A percentile compares a stretch with the other conserved stretches of the same genome.
Conservation (phyloP, 2,329 filamentous ascomycete genomes). For the Ophiostoma piceae region DNA sequence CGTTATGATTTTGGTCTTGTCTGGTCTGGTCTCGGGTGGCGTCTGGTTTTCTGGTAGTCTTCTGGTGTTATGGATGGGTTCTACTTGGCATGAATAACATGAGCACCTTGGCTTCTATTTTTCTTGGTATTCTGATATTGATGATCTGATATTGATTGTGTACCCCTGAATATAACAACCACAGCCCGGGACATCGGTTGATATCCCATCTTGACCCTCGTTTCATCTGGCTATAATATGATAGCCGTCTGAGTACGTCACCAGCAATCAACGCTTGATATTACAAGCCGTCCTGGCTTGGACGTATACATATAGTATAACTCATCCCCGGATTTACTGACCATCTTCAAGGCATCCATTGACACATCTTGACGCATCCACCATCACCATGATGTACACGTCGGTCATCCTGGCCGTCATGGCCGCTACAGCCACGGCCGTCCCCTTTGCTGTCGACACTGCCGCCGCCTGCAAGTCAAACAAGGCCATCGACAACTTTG, state of each 20-base stretch:
- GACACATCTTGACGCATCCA: not conserved
- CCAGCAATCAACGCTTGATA: not conserved
- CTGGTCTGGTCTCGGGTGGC: not conserved
- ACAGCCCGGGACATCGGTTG: not conserved
- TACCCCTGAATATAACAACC: no score
- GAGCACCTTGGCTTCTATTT: no score
- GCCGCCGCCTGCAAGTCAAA: not conserved
- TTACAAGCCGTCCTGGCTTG: not conserved
- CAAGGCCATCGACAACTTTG: not conserved
- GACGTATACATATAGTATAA: not conserved
- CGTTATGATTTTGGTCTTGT: not conserved
- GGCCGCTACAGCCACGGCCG: not conserved
- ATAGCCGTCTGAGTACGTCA: not conserved
- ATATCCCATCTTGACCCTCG: not conserved
- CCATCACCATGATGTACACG: not conserved
- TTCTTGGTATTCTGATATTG: no score
- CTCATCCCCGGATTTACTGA: not conserved
- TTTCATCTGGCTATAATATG: not conserved
- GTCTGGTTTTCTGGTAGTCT: not conserved
- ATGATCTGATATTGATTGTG: no score
- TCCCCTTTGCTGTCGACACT: not conserved
- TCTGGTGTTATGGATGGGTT: not conserved
- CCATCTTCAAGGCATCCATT: not conserved
- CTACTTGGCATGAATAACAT: not conserved
- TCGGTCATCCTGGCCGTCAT: not conserved